These are phyloP conservation scores for Picea glauca DNA, from an alignment of 75 land plant species.

Conservation along the genomic window DNA sequence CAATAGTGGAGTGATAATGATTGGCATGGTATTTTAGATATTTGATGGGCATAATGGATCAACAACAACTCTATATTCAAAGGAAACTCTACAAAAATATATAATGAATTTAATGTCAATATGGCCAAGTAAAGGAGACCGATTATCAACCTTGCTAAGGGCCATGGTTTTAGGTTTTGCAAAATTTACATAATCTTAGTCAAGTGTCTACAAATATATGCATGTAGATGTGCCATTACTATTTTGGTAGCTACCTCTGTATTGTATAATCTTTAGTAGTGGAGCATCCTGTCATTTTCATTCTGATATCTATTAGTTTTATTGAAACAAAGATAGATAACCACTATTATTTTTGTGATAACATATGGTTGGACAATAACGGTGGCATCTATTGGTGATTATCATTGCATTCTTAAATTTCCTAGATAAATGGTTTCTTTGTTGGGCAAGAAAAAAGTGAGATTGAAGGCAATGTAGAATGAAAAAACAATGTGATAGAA, in stretches of 20 bases:
- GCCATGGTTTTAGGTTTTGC: conserved; percentile 95
- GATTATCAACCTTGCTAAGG: conserved; percentile 84
- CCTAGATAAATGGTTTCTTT: conserved; percentile 55
- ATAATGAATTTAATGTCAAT: conserved; percentile 74
- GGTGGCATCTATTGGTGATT: conserved; percentile 91
- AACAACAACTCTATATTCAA: conserved; percentile 87
- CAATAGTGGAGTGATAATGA: not conserved
- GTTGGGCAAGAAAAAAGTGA: no score
- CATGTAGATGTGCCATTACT: not conserved
- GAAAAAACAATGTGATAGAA: no score
- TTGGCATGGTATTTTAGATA: conserved; percentile 40
- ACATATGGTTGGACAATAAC: conserved; percentile 71
- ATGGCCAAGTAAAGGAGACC: conserved; percentile 76
- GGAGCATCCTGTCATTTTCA: not conserved
- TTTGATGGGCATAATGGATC: conserved; percentile 98
- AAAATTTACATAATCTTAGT: conserved; percentile 81
- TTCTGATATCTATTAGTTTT: not conserved
- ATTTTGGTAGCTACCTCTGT: not conserved
- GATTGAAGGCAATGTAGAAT: no score
- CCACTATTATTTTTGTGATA: conserved; percentile 77
- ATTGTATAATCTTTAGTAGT: conserved; percentile 6
- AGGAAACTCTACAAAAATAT: conserved; percentile 82
- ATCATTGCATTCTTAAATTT: conserved; percentile 69
- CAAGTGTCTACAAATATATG: conserved; percentile 42
- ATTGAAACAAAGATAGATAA: conserved; percentile 69